phyloP scores from a whole-genome alignment of 345 rosid species.

The Durio zibethinus region DNA sequence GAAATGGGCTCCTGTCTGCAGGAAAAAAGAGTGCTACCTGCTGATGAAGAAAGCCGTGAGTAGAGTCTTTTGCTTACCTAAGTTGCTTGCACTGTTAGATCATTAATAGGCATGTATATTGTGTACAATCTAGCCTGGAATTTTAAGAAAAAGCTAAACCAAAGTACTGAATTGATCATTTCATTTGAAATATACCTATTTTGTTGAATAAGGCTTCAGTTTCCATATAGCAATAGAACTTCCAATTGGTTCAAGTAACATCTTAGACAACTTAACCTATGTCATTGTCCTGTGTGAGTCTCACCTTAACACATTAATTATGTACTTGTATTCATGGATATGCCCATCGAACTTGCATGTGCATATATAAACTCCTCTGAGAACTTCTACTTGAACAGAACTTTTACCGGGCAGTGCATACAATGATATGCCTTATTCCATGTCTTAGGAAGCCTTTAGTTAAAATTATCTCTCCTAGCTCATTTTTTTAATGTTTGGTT shows the following conservation, averaged over 20 bases:
- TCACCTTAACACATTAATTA: neutral
- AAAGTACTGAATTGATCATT: neutral
- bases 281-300: neutral
- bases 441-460: neutral
- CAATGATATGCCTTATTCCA: neutral
- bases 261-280: neutral
- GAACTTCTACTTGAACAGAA: neutral
- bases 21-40: constrained; percentile 67
- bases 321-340: neutral
- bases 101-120: neutral
- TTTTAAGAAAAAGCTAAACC: neutral
- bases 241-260: neutral
- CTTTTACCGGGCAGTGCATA: neutral
- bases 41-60: constrained; percentile 76
- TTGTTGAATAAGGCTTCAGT: neutral
- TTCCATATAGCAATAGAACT: neutral
- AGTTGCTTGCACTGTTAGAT: neutral
- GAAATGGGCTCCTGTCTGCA: constrained; percentile 87
- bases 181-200: neutral
- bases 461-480: neutral
- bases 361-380: neutral
- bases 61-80: neutral
- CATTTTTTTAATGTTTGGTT: neutral
- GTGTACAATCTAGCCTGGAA: constrained; percentile 7
- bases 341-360: neutral